Evolutionary conservation across 2,329 filamentous ascomycete species (phyloP).

Genomic region (Hyphodiscus sp.): DNA sequence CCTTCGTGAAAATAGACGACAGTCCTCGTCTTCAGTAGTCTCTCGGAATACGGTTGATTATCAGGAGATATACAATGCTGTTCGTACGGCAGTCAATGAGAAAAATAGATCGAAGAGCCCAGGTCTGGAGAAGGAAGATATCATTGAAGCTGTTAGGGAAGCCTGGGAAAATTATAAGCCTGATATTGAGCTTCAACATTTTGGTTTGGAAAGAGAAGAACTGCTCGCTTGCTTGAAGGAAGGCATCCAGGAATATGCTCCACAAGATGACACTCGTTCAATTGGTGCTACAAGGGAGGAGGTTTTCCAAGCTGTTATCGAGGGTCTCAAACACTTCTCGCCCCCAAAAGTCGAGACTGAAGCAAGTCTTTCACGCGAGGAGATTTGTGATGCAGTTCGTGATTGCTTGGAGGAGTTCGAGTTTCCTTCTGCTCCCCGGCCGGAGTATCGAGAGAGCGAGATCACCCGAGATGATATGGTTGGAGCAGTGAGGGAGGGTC

Average conservation of each 20-base stretch:
- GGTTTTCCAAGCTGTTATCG: slow-evolving; percentile 77
- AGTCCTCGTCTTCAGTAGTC: slow-evolving; percentile 56
- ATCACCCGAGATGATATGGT: slow-evolving; percentile 57
- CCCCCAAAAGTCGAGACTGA: slow-evolving; percentile 67
- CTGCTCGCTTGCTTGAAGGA: slow-evolving; percentile 81
- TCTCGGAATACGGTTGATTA: slow-evolving; percentile 65
- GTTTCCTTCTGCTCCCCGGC: slow-evolving; percentile 57
- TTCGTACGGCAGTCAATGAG: slow-evolving; percentile 66
- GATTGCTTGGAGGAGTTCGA: slow-evolving; percentile 85
- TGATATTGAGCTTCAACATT: slow-evolving; percentile 83
- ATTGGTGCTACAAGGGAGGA: slow-evolving; percentile 70
- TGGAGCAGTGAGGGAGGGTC: slow-evolving; percentile 55
- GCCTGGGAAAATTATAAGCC: slow-evolving; percentile 94
- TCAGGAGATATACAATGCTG: slow-evolving; percentile 78
- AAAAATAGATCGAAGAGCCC: slow-evolving; percentile 40
- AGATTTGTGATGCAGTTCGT: slow-evolving; percentile 75
- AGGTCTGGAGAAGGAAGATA: slow-evolving; percentile 69
- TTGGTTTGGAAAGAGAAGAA: slow-evolving; percentile 85
- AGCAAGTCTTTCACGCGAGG: slow-evolving; percentile 66
- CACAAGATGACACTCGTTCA: slow-evolving; percentile 32
- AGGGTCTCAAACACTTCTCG: slow-evolving; percentile 74
- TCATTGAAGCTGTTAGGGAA: slow-evolving; percentile 79
- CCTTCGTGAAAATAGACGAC: slow-evolving; percentile 67
- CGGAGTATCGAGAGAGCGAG: slow-evolving; percentile 46
- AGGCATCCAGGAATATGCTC: slow-evolving; percentile 69